These are phyloP conservation scores for Coniochaeta pulveracea DNA, from an alignment of 2,329 filamentous ascomycete species.

Conservation along the genomic window DNA sequence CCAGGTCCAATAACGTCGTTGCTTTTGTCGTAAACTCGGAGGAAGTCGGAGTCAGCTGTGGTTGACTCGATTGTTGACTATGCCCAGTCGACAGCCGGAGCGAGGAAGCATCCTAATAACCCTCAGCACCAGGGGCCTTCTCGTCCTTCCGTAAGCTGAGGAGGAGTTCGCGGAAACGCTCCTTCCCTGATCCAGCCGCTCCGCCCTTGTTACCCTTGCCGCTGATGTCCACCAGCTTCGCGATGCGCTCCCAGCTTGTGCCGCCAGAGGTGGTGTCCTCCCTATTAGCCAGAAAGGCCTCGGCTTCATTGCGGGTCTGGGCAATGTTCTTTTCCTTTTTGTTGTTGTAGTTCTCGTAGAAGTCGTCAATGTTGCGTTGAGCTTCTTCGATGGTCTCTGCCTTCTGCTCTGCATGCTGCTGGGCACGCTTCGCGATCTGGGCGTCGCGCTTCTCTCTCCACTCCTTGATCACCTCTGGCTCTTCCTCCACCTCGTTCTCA, in stretches of 20 bases:
- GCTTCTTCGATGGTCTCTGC: conserved; percentile 79
- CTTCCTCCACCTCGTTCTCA: conserved; percentile 57
- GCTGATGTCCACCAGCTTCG: conserved; percentile 93
- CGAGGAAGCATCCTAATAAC: conserved; percentile 47
- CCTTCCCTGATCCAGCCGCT: conserved; percentile 84
- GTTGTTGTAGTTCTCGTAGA: conserved; percentile 98
- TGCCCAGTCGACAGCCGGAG: too few relatives aligned
- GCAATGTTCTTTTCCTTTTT: conserved; percentile 91
- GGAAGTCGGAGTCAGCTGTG: too few relatives aligned
- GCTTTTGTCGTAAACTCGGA: too few relatives aligned
- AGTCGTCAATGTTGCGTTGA: conserved; percentile 91
- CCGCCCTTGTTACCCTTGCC: conserved; percentile 85
- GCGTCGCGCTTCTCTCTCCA: conserved; percentile 88
- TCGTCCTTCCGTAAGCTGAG: conserved; percentile 86
- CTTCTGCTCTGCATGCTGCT: conserved; percentile 74
- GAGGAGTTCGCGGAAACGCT: conserved; percentile 86
- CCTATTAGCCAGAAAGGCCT: conserved; percentile 77
- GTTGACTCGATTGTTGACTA: too few relatives aligned
- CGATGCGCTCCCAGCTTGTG: conserved; percentile 97
- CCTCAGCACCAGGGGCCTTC: conserved; percentile 60
- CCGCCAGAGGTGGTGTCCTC: conserved; percentile 92
- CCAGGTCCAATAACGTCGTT: too few relatives aligned
- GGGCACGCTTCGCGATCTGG: conserved; percentile 70
- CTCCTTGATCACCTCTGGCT: conserved; percentile 78
- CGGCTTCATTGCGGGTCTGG: conserved; percentile 83